Evolutionary conservation across 1,139 yeast genomes (phyloP), one percentile per base, ranked within the genome.

Genomic region (Petasospora rhodanensis): DNA sequence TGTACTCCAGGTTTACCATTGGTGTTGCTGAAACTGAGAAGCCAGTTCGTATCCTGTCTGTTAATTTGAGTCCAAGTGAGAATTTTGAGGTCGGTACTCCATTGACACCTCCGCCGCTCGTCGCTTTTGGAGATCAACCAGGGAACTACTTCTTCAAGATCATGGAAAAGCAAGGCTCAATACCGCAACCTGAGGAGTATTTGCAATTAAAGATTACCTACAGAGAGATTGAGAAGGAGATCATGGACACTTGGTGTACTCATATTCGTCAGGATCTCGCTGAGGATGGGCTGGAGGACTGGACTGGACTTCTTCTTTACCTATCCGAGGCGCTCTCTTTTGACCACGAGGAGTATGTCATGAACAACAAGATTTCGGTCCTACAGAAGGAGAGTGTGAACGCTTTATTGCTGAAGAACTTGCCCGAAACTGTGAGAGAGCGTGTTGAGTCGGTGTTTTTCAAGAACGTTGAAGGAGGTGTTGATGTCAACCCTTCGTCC

Each of bases 41-140:
- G 10, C 94, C 94, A 0, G 64, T 82, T 2, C 58, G 82, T 34
- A 56, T 84, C 5, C 42, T 67, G 6, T 52, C 62, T 4, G 75
- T 73, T 10, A 52, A 58, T 2, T 56, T 83, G 27, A 38, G 51
- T 2, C 63, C 68, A 2, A 52, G 61, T 3, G 62, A 59, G 0
- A 59, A 63, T 24, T 78, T 67, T 44, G 47, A 46, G 1, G 68
- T 77, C 1, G 18, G 35, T 1, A 53, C 58, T 6, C 58, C 69
- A 12, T 42, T 58, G 4, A 43, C 47, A 12, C 49, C 56, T 5
- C 56, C 64, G 2, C 48, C 51, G 8, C 51, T 74, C 14, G 59
- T 79, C 22, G 78, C 85, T 0, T 75, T 71, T 50, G 73, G 73
- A 4, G 86, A 79, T n/a, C 87, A 83, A 38, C 83, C 87, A 0